Base-by-base conservation (phyloP, 1,139 yeast genomes). In the Geotrichum phurueaensis region DNA sequence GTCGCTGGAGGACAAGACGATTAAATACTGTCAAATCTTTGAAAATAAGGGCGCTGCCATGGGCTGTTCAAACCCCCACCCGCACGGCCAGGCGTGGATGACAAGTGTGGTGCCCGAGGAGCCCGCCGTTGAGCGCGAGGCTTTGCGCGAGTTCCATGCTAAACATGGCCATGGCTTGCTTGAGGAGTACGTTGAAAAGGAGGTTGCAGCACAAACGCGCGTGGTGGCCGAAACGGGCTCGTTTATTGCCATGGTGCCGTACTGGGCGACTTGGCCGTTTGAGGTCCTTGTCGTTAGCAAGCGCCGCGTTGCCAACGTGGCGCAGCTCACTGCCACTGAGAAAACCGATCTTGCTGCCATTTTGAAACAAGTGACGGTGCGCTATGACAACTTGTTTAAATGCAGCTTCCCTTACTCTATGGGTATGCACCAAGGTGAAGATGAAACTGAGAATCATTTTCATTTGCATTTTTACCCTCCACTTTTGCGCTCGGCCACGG, bases 261-360 rank as follows among this genome's bases (percentile, higher is more conserved):
- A 84, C 73, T 87, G 94, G 94, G 94, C 92, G 3, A 79, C 84
- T 56, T 87, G 94, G 92, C 94, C 94, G 7, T 87, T 85, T 71
- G 91, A 87, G 73, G 84, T 89, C 6, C 75, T 87, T 73, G 76
- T 87, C 50, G 74, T 86, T 10, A 71, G 89, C 27, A 83, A 83
- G 67, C 74, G 76, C 47, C 86, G 84, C 64, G 75, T 85, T 61
- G 74, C 79, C 45, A 82, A 85, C 29, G 70, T 86, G 23, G 73
- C 74, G 47, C 83, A 83, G 45, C 81, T 87, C 65, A 74, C 73
- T 31, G 78, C 74, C 3, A 73, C 76, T 63, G 85, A 86, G 65
- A 80, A 78, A 63, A 57, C 61, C 9, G 89, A 86, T 65, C 79
- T 87, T 67, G 90, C 91, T 1, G 70, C 75, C 5, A 78, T 84